Evolutionary conservation across 306 rosid species (phyloP).

Genomic region (Alnus glutinosa): DNA sequence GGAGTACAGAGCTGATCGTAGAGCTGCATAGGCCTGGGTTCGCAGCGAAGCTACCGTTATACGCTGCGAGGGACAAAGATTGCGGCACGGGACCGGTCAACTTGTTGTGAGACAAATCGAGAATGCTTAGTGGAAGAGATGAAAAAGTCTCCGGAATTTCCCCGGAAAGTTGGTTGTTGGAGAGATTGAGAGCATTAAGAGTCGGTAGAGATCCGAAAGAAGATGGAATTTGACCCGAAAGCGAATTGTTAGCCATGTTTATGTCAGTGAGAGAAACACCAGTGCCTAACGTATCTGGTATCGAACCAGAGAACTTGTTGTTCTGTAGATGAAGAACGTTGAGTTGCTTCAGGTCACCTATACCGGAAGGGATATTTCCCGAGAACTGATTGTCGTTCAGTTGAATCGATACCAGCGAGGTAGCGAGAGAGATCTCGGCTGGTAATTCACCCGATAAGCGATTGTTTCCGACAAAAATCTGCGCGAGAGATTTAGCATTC

Average conservation of each 20-base stretch:
- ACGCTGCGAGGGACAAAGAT: constrained; percentile 56
- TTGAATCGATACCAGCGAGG: constrained; percentile 45
- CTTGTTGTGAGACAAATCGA: constrained; percentile 67
- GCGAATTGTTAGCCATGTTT: constrained; percentile 55
- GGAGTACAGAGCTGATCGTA: constrained; percentile 32
- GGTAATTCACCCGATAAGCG: constrained; percentile 69
- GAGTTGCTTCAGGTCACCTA: constrained; percentile 62
- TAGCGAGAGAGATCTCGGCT: constrained; percentile 50
- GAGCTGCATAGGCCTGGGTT: constrained; percentile 68
- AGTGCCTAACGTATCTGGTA: constrained; percentile 63
- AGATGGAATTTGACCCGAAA: constrained; percentile 58
- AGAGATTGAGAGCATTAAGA: constrained; percentile 63
- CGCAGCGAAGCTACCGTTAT: constrained; percentile 73
- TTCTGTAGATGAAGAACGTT: constrained; percentile 51
- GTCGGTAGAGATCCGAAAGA: constrained; percentile 60
- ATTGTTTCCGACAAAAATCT: constrained; percentile 44
- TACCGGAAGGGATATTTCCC: constrained; percentile 50
- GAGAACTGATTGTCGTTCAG: constrained; percentile 59
- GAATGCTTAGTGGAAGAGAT: constrained; percentile 55
- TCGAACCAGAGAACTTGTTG: constrained; percentile 56
- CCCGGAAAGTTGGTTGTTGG: constrained; percentile 64
- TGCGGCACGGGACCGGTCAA: constrained; percentile 63
- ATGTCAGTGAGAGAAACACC: constrained; percentile 51
- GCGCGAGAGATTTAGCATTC: constrained; percentile 48
- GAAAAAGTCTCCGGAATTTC: constrained; percentile 60